Percentiles rank a stretch among this genome's conserved stretches.
phyloP scores from a whole-genome alignment of 352 stramenopile genomes.

The Phytophthora europaea region DNA sequence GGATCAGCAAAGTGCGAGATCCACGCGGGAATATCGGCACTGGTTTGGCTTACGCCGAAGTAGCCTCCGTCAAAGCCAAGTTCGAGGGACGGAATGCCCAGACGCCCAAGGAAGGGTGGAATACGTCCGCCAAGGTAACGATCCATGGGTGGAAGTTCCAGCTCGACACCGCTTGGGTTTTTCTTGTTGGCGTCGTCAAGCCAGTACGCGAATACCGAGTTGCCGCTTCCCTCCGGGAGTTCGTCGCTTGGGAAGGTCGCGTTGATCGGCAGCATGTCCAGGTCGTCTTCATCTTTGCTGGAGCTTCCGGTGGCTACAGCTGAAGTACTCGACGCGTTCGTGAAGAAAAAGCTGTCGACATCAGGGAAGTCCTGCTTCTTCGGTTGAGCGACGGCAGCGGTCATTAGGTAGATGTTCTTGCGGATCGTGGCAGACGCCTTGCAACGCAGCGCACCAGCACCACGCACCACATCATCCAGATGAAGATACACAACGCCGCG shows the following conservation, averaged over 20 bases:
- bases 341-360: constrained; percentile 63
- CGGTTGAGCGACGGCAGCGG: constrained; percentile 72
- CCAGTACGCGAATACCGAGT: constrained; percentile 83
- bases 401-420: constrained; percentile 84
- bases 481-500: constrained; percentile 82
- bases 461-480: constrained; percentile 76
- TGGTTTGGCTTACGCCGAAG: constrained; percentile 66
- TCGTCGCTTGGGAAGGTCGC: constrained; percentile 74
- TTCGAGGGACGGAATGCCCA: constrained; percentile 83
- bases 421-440: constrained; percentile 77
- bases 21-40: constrained; percentile 78
- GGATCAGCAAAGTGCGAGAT: constrained; percentile 83
- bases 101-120: constrained; percentile 73
- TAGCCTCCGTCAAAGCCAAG: constrained; percentile 78
- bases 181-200: constrained; percentile 59
- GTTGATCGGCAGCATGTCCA: constrained; percentile 67
- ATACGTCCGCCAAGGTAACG: constrained; percentile 59
- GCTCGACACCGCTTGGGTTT: constrained; percentile 25
- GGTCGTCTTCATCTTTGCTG: constrained; percentile 46
- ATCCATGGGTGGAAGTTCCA: constrained; percentile 65
- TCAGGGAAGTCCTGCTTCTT: constrained; percentile 55
- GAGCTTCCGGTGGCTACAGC: constrained; percentile 23
- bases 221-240: constrained; percentile 56
- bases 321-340: constrained; percentile 21
- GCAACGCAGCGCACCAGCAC: constrained; percentile 68